phyloP scores from a whole-genome alignment of 2,329 filamentous ascomycete species.

The Pseudogymnoascus verrucosus region DNA sequence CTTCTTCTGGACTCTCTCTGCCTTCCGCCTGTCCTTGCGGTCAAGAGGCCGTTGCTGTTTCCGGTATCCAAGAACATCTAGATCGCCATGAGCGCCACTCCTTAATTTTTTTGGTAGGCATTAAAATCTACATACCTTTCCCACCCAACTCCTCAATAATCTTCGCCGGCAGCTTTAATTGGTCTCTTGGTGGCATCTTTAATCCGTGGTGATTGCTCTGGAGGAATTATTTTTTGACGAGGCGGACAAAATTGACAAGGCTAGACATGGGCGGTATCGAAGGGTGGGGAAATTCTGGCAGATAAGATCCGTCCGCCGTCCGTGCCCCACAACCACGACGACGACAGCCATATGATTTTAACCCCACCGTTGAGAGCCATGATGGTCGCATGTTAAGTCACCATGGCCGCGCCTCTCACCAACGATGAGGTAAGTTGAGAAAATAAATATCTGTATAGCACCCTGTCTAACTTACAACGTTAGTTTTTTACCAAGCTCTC shows the following conservation, averaged over 20 bases:
- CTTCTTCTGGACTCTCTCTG: conserved; percentile 26
- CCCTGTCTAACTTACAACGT: neutral
- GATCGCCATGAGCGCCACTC: conserved; percentile 9
- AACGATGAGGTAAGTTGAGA: conserved; percentile 48
- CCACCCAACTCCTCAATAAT: conserved; percentile 38
- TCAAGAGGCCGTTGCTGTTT: conserved; percentile 13
- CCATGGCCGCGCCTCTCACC: conserved; percentile 45
- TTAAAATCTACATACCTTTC: conserved; percentile 20
- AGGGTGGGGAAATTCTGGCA: neutral
- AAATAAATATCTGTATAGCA: neutral
- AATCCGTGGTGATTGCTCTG: neutral
- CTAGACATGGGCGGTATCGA: neutral
- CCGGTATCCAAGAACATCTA: conserved; percentile 18
- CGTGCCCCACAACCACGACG: neutral
- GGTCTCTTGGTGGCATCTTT: conserved; percentile 24
- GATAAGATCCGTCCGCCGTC: conserved; percentile 1
- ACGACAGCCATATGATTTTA: conserved; percentile 4
- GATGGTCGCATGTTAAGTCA: conserved; percentile 9
- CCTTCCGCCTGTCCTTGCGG: conserved; percentile 28
- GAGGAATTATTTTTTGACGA: conserved; percentile 1
- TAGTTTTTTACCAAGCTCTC: conserved; percentile 67
- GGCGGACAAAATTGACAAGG: conserved; percentile 8
- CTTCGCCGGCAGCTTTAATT: conserved; percentile 35
- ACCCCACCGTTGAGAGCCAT: conserved; percentile 5
- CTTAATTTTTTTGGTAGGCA: neutral